Evolutionary conservation across 129 eudicot genomes (phyloP), one percentile per base, ranked within the genome.

Genomic region (Chrysanthemum makinoi): DNA sequence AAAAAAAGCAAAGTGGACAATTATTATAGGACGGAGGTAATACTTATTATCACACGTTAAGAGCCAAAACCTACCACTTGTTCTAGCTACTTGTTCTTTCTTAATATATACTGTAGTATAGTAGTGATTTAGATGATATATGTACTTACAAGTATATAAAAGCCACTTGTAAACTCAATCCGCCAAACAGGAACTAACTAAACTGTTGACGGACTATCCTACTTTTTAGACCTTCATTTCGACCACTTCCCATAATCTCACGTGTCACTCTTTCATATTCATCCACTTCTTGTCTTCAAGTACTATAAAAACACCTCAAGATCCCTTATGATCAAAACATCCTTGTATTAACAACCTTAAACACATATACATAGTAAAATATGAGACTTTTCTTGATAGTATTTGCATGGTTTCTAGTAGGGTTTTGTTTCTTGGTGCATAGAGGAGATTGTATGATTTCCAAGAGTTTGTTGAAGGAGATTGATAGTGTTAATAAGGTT

Each of bases 401-500:
- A 51, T 33, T 39, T 55, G 80, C 62, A 47, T 81, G 81, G 78
- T 65, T 65, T 74, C 69, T 79, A 66, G 65, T 70, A 53, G 81
- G 76, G 39, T 65, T 79, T 44, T 67, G 75, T 71, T 64, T 72
- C 18, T 50, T 61, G 71, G 62, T 78, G 57, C 39, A 16, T 81
- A 50, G 0, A 54, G 74, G 69, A 43, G 78, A 79, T 16, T 54
- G 84, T 47, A 47, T 58, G 72, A 51, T 85, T 65, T 54, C 76
- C 15, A 24, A 65, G 63, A 51, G 69, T 61, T 64, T 70, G 33
- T 73, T 74, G 75, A 61, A 65, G 44, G 76, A 76, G 13, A 73
- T 86, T 13, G 9, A 33, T 68, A 47, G 62, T 16, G 76, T 86
- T 62, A 86, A 86, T 60, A 39, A 72, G 69, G 64, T 68, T 39